Percentiles rank a stretch among this genome's conserved stretches.
phyloP scores from a whole-genome alignment of 2,329 filamentous ascomycete genomes.

The Rutstroemia sp. region DNA sequence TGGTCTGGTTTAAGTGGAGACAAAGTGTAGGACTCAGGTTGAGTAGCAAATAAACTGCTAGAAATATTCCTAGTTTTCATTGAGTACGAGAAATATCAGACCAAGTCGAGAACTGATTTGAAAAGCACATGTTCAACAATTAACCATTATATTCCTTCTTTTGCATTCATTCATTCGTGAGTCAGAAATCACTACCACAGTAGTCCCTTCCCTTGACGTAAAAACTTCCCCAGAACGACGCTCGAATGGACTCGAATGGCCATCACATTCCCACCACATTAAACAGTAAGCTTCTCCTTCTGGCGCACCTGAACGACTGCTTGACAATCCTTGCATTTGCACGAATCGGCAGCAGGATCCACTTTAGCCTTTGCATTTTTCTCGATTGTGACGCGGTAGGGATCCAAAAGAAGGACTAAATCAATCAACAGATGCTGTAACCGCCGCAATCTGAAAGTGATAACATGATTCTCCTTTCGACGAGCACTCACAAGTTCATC shows the following conservation, averaged over 20 bases:
- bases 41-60: too few species aligned
- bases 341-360: slow-evolving; percentile 14
- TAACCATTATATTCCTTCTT: too few species aligned
- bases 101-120: too few species aligned
- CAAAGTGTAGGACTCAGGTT: not conserved
- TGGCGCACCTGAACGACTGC: not conserved
- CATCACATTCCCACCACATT: not conserved
- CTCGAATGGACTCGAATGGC: too few species aligned
- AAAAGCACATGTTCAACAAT: too few species aligned
- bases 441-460: slow-evolving; percentile 16
- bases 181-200: too few species aligned
- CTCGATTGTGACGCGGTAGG: slow-evolving; percentile 2
- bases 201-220: too few species aligned
- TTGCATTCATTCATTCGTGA: too few species aligned
- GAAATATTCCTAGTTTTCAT: too few species aligned
- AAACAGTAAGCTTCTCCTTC: slow-evolving; percentile 12
- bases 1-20: slow-evolving; percentile 12
- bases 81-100: too few species aligned
- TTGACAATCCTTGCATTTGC: slow-evolving; percentile 16
- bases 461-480: slow-evolving; percentile 3
- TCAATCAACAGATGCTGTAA: slow-evolving; percentile 19
- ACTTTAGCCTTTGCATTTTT: slow-evolving; percentile 13
- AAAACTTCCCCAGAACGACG: too few species aligned
- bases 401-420: slow-evolving; percentile 17
- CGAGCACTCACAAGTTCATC: slow-evolving; percentile 10